Evolutionary conservation across 305 asterid species (phyloP), one percentile per base, ranked within the genome.

Genomic region (Plantago lanceolata): DNA sequence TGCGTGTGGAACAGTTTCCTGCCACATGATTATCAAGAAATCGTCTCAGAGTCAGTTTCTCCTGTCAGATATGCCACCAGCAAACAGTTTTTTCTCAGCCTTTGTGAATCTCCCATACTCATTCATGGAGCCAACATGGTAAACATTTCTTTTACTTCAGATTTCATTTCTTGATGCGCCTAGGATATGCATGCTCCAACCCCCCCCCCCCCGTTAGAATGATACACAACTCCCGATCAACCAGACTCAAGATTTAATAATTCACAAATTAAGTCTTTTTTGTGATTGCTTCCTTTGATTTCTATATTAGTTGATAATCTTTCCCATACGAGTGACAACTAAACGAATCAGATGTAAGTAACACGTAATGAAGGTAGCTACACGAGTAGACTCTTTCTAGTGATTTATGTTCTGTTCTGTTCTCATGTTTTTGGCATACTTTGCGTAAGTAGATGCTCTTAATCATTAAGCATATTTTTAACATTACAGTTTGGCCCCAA

Each of bases 1-100:
- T 2, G 19, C 15, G 80, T 82, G 0, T 82, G 86, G 91, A 78
- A 66, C 61, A 73, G 69, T 40, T 79, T 84, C 40, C 48, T 84
- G 75, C 85, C 85, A 0, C 19, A 5, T 0, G 81, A 78, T 72
- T 81, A 49, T 58, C 20, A 28, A 15, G 78, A 75, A 9, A 78
- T 82, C 59, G 20, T 82, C 48, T 74, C 88, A 6, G 48, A 57
- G 8, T 70, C 80, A 11, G 75, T n/a, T 24, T 44, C 66, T 60
- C 75, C 77, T 2, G 35, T 72, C 67, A 60, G 53, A 19, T 75
- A 14, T 67, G 64, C 60, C 60, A 59, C 77, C 64, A 79, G 68
- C 72, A 79, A 68, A 66, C 64, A 72, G 15, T 78, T 81, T 24
- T 81, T 68, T 47, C 45, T 70, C 28, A 61, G 50, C 57, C 85